phyloP scores from a whole-genome alignment of 352 stramenopile genomes.

The Globisporangium camurandrum region DNA sequence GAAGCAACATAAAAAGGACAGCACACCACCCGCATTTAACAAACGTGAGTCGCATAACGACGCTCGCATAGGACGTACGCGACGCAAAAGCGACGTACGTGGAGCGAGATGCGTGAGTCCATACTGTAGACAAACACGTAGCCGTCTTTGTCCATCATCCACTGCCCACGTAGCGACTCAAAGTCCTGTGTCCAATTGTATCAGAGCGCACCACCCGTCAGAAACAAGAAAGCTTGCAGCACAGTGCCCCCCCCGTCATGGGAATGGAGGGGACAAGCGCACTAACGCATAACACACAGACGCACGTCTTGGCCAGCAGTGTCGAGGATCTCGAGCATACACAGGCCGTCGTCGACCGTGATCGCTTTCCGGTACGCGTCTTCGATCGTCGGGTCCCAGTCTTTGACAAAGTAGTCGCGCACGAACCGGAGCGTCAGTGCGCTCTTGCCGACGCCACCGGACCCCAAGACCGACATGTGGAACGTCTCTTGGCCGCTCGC shows the following conservation, averaged over 20 bases:
- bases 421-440: slow-evolving; percentile 87
- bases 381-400: slow-evolving; percentile 90
- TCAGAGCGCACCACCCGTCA: too few relatives aligned
- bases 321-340: slow-evolving; percentile 88
- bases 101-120: slow-evolving; percentile 81
- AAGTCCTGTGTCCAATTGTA: slow-evolving; percentile 59
- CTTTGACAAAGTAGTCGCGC: slow-evolving; percentile 86
- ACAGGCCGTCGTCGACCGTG: slow-evolving; percentile 75
- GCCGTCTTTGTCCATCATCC: slow-evolving; percentile 90
- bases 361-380: slow-evolving; percentile 88
- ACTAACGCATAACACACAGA: slow-evolving; percentile 1
- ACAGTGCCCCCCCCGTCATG: background rate
- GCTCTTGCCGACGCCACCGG: slow-evolving; percentile 87
- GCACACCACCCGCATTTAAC: too few relatives aligned
- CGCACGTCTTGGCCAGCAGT: slow-evolving; percentile 84
- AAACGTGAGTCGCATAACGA: too few relatives aligned
- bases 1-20: background rate
- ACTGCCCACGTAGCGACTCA: slow-evolving; percentile 80
- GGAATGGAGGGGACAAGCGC: background rate
- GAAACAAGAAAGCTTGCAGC: too few relatives aligned
- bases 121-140: slow-evolving; percentile 91
- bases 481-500: slow-evolving; percentile 75
- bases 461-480: slow-evolving; percentile 83
- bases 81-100: slow-evolving; percentile 39
- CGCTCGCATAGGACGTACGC: too few relatives aligned